These are phyloP conservation scores for Gyromitra esculenta DNA, from an alignment of 2,329 filamentous ascomycete species.

Conservation along the genomic window DNA sequence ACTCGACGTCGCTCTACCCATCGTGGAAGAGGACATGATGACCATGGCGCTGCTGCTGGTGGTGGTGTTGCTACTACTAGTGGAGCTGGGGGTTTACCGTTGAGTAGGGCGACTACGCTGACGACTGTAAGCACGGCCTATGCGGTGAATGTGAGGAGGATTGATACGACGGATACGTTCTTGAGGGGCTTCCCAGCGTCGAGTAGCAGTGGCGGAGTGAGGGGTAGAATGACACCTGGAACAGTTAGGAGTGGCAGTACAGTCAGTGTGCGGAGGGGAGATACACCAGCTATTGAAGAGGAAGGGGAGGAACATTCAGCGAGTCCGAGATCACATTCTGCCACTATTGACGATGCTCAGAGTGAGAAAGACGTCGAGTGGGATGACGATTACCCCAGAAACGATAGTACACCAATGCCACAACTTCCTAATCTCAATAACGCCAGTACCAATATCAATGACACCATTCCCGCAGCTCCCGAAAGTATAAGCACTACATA, in stretches of 20 bases:
- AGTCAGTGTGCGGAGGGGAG: conserved; percentile 10
- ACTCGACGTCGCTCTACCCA: conserved; percentile 19
- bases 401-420: not conserved
- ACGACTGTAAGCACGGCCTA: conserved; percentile 49
- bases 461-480: not conserved
- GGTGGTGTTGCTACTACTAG: not conserved
- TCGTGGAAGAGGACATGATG: conserved; percentile 6
- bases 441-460: not conserved
- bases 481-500: not conserved
- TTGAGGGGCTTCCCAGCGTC: conserved; percentile 12
- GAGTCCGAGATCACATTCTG: conserved; percentile 2
- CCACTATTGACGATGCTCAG: not conserved
- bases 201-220: conserved; percentile 20
- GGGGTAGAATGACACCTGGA: conserved; percentile 7
- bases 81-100: conserved; percentile 15
- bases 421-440: not conserved
- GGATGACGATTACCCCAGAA: conserved; percentile 11
- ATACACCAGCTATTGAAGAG: conserved; percentile 26
- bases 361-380: conserved; percentile 24
- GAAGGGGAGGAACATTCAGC: not conserved
- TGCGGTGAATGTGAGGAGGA: conserved; percentile 44
- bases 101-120: conserved; percentile 43
- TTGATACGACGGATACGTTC: conserved; percentile 30
- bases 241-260: conserved; percentile 31
- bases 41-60: not conserved